Conservation (phyloP, 805 yeast species). For the Hanseniaspora clermontiae region DNA sequence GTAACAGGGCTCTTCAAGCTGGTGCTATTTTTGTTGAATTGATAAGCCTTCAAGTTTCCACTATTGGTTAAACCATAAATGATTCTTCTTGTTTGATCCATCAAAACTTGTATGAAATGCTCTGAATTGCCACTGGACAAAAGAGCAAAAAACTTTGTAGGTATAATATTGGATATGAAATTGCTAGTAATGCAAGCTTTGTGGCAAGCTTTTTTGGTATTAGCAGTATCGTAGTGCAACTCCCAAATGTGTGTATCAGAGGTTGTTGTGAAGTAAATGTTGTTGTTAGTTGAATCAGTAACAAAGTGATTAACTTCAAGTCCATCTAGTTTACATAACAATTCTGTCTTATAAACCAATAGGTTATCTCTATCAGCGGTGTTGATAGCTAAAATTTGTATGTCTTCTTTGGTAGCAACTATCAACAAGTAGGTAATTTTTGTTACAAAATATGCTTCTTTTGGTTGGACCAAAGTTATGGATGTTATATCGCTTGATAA, state of each 20-base stretch:
- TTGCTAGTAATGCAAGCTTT: constrained; percentile 72
- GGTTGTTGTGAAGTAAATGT: constrained; percentile 73
- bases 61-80: constrained; percentile 72
- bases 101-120: constrained; percentile 42
- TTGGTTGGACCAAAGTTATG: constrained; percentile 70
- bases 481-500: constrained; percentile 61
- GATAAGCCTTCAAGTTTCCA: constrained; percentile 71
- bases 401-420: constrained; percentile 66
- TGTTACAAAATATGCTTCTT: constrained; percentile 64
- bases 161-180: constrained; percentile 41
- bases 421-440: constrained; percentile 60
- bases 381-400: constrained; percentile 62
- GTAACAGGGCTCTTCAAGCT: constrained; percentile 32
- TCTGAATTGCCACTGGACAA: constrained; percentile 19
- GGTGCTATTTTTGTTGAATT: constrained; percentile 33
- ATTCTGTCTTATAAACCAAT: constrained; percentile 68
- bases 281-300: constrained; percentile 51
- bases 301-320: constrained; percentile 53
- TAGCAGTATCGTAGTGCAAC: constrained; percentile 65
- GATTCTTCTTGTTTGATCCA: constrained; percentile 67
- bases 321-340: constrained; percentile 71
- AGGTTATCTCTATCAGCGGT: constrained; percentile 34
- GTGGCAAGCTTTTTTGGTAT: constrained; percentile 66
- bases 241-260: constrained; percentile 76
- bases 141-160: constrained; percentile 27